These are phyloP conservation scores for Bryum argenteum DNA, from an alignment of 225 moss, liverwort and hornwort genomes.

Conservation along the genomic window DNA sequence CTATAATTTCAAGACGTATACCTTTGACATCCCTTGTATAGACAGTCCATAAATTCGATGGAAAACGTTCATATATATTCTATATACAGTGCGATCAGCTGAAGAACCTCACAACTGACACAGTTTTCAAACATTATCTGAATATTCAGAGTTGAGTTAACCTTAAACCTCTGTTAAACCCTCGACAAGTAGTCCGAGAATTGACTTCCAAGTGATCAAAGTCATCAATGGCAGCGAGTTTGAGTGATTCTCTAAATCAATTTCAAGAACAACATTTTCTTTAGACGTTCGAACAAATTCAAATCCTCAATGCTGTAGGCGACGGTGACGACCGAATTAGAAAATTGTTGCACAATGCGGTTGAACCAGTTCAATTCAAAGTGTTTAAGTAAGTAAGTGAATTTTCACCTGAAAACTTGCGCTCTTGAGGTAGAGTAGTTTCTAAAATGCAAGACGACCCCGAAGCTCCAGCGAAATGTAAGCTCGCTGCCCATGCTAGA, in stretches of 20 bases:
- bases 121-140: too few species aligned
- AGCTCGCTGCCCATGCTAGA: slow-evolving; percentile 43
- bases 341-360: background rate
- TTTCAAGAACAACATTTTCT: too few species aligned
- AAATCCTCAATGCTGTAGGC: background rate
- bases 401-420: slow-evolving; percentile 26
- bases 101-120: too few species aligned
- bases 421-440: slow-evolving; percentile 17
- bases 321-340: background rate
- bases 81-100: too few species aligned
- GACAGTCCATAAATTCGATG: too few species aligned
- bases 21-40: too few species aligned
- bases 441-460: slow-evolving; percentile 16
- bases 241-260: too few species aligned
- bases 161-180: slow-evolving; percentile 51
- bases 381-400: background rate
- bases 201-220: background rate
- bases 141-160: background rate
- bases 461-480: slow-evolving; percentile 31
- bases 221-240: too few species aligned
- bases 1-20: too few species aligned
- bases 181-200: background rate
- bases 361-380: background rate
- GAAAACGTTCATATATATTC: too few species aligned
- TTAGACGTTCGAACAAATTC: too few species aligned